These are phyloP conservation scores for Fragaria nilgerrensis DNA, from an alignment of 306 rosid species.

Conservation along the genomic window DNA sequence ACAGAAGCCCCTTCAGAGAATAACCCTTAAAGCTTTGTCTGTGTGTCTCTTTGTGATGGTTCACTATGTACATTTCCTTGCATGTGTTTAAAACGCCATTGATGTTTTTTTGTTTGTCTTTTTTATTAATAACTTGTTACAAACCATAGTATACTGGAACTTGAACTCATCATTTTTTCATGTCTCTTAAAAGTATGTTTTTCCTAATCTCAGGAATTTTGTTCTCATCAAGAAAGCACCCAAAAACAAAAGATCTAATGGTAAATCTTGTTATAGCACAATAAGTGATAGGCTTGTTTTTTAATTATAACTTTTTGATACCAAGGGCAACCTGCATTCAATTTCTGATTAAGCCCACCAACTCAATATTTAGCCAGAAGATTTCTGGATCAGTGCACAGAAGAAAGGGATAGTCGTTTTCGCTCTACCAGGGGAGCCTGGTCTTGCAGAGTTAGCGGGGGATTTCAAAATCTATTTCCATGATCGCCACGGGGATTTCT, in stretches of 20 bases:
- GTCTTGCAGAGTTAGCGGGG: conserved; percentile 80
- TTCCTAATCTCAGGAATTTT: conserved; percentile 63
- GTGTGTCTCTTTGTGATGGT: conserved; percentile 5
- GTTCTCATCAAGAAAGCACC: conserved; percentile 74
- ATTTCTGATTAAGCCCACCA: conserved; percentile 18
- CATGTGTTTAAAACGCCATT: not conserved
- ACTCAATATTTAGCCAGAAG: conserved; percentile 70
- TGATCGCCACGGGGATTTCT: conserved; percentile 93
- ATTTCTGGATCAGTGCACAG: conserved; percentile 81
- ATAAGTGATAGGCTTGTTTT: not conserved
- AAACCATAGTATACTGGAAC: too few relatives aligned
- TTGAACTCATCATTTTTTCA: not conserved
- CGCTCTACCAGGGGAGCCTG: conserved; percentile 91
- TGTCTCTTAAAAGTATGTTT: conserved; percentile 3
- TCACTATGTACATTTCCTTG: not conserved
- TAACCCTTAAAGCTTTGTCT: not conserved
- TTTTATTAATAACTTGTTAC: not conserved
- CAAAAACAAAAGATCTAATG: conserved; percentile 77
- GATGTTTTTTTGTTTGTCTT: not conserved
- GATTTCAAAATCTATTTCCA: conserved; percentile 91
- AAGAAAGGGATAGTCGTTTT: conserved; percentile 92
- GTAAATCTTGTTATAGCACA: conserved; percentile 39
- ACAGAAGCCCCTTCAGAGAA: not conserved
- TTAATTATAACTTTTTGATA: not conserved
- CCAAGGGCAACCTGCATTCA: conserved; percentile 17